phyloP scores from a whole-genome alignment of 768 basidiomycete species.

The Pleurotus cornucopiae region DNA sequence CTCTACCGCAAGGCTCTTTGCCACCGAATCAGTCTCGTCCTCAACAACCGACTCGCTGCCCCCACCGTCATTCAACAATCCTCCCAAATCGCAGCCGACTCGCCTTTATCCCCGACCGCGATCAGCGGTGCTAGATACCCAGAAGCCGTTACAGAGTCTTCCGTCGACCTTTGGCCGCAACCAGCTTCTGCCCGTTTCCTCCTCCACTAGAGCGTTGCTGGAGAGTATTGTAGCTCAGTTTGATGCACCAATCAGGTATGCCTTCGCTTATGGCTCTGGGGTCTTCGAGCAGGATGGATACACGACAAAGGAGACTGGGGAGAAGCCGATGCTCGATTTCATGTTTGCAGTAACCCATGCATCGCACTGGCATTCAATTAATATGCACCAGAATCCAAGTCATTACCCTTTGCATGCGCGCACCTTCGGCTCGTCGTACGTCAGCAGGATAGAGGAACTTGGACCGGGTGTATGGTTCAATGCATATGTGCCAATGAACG shows the following conservation, averaged over 20 bases:
- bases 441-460: conserved; percentile 71
- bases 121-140: conserved; percentile 33
- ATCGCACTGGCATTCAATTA: conserved; percentile 91
- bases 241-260: conserved; percentile 90
- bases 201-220: conserved; percentile 74
- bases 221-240: conserved; percentile 79
- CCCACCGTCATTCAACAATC: conserved; percentile 18
- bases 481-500: conserved; percentile 78
- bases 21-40: conserved; percentile 37
- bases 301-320: conserved; percentile 22
- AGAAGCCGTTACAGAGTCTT: conserved; percentile 42
- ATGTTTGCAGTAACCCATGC: conserved; percentile 95
- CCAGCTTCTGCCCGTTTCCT: conserved; percentile 75
- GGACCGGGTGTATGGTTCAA: conserved; percentile 96
- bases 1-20: not conserved
- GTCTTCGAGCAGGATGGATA: conserved; percentile 94
- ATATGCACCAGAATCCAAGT: conserved; percentile 85
- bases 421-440: conserved; percentile 75
- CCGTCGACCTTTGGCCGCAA: conserved; percentile 77
- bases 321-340: conserved; percentile 88
- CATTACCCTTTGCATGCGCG: conserved; percentile 93
- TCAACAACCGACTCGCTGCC: conserved; percentile 33
- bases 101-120: conserved; percentile 45
- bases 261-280: conserved; percentile 95
- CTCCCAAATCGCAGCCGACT: conserved; percentile 23